A percentile compares a stretch with the other conserved stretches of the same genome.
Conservation (phyloP, 306 rosid species). For the Castanea crenata region DNA sequence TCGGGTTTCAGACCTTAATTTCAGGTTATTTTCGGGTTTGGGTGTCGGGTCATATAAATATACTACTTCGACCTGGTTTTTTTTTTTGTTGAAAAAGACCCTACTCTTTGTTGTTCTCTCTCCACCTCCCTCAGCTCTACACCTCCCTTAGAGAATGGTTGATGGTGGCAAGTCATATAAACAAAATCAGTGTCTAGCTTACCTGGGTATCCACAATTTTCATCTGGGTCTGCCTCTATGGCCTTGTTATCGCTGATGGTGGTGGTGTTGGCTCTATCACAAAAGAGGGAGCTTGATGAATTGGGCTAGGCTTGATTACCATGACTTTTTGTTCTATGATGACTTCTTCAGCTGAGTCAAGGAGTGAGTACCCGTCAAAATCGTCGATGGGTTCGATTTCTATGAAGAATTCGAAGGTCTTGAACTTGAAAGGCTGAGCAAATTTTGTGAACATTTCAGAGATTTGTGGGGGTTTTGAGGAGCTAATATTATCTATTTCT, state of each 20-base stretch:
- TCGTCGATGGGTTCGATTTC: constrained; percentile 55
- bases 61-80: too few species aligned
- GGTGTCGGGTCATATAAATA: too few species aligned
- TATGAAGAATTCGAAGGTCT: constrained; percentile 85
- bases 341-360: constrained; percentile 88
- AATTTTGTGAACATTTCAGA: constrained; percentile 95
- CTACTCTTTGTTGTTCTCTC: too few species aligned
- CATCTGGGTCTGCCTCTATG: constrained; percentile 27
- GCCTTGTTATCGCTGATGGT: background rate
- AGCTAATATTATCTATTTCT: constrained; percentile 45
- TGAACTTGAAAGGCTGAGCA: constrained; percentile 89
- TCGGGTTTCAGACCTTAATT: too few species aligned
- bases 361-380: constrained; percentile 67
- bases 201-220: constrained; percentile 31
- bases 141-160: too few species aligned
- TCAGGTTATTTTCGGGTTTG: too few species aligned
- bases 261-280: background rate
- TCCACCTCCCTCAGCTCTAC: too few species aligned
- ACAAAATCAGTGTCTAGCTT: constrained; percentile 59
- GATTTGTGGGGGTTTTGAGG: constrained; percentile 83
- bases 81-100: too few species aligned
- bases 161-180: too few species aligned
- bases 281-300: constrained; percentile 7
- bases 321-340: constrained; percentile 93
- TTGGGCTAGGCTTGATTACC: constrained; percentile 74